Conservation (phyloP, 2,329 filamentous ascomycete species). For the Tolypocladium amazonense region DNA sequence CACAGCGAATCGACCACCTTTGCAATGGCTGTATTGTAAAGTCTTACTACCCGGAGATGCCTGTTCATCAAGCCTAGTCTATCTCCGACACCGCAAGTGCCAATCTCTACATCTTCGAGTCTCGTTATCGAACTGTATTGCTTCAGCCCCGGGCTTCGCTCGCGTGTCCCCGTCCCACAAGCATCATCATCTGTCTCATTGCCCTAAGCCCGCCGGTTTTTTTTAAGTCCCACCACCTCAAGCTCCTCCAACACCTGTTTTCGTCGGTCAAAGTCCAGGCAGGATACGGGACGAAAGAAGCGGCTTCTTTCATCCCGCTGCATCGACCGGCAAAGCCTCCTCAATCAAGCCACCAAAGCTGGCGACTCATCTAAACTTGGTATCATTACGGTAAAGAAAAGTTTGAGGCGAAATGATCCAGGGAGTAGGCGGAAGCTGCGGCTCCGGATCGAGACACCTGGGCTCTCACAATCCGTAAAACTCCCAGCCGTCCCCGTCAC, state of each 20-base stretch:
- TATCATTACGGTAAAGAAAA: conserved; percentile 13
- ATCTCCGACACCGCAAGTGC: not conserved
- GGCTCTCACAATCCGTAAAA: conserved; percentile 47
- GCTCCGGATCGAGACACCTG: not conserved
- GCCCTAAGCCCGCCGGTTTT: not conserved
- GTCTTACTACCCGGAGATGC: not conserved
- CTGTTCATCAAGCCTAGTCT: not conserved
- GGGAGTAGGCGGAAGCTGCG: not conserved
- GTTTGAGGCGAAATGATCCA: conserved; percentile 1
- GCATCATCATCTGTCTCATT: not conserved
- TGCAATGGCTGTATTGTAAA: not conserved
- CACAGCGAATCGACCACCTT: not conserved
- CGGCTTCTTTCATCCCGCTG: not conserved
- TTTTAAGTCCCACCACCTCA: not conserved
- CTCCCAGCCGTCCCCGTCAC: conserved; percentile 48
- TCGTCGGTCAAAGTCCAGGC: not conserved
- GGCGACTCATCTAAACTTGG: conserved; percentile 12
- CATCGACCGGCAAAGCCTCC: not conserved
- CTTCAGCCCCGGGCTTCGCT: not conserved
- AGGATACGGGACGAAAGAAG: conserved; percentile 1
- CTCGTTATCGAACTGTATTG: not conserved
- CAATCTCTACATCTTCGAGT: not conserved
- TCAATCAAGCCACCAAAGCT: conserved; percentile 2
- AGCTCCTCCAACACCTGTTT: not conserved
- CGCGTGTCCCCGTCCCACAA: not conserved